Evolutionary conservation across 2,329 filamentous ascomycete species (phyloP), one percentile per base, ranked within the genome.

Genomic region (Macroventuria anomochaeta): DNA sequence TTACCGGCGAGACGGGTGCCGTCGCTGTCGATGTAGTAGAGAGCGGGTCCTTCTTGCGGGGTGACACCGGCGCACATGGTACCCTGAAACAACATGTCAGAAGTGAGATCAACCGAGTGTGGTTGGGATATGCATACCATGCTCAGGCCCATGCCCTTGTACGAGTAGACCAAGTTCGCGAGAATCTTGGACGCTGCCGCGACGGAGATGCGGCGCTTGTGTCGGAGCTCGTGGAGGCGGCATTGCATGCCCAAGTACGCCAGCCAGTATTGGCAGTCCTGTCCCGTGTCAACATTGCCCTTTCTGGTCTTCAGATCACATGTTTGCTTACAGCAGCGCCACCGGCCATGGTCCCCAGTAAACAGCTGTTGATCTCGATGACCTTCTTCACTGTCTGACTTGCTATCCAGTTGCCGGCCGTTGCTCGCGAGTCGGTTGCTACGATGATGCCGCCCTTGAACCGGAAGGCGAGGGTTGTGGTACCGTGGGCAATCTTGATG

Each of bases 301-400:
- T n/a, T 21, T 39, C 10, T 10, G 1, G 12, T 8, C 23, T 26
- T 7, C 5, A n/a, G 8, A n/a, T 10, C 17, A 13, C 33, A 40
- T 17, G 33, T 17, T 8, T 41, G 51, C 85, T 75, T 79, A 88
- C 86, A 77, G 95, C 95, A 73, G 95, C 95, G 79, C 95, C 95
- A 77, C 95, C 95, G 60, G 95, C 95, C 93, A 99, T 96, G 66
- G 95, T 99, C 63, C 95, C 95, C 71, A 99, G 80, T 78, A 99
- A 84, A 77, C 88, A 89, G 78, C 84, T 91, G 82, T 96, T 96
- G 83, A 96, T 96, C 84, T 96, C 92, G 74, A 99, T 97, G 67
- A 99, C 95, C 85, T 99, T 99, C 87, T 99, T 99, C 74, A 99
- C 95, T 47, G 95, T 99, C 84, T 99, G 95, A 80, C 91, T 96